These are phyloP conservation scores for Globisporangium mamillatum DNA, from an alignment of 352 stramenopile genomes.

Conservation along the genomic window DNA sequence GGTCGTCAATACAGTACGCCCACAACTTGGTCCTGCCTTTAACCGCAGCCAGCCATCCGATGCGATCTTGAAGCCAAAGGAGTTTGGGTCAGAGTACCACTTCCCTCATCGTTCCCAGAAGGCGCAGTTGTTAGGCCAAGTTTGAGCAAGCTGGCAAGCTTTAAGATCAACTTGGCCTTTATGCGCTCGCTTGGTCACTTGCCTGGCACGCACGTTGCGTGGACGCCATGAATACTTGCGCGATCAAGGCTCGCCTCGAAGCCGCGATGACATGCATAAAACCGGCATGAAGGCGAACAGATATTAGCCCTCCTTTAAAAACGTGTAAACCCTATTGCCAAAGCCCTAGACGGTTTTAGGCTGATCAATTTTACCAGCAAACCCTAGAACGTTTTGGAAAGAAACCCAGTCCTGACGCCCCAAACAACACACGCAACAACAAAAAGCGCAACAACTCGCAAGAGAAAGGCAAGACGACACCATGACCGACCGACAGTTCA, in stretches of 20 bases:
- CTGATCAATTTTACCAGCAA: no score
- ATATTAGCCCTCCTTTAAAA: no score
- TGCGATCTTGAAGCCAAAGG: neutral
- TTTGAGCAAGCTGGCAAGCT: neutral
- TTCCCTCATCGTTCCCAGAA: neutral
- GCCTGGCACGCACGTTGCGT: neutral
- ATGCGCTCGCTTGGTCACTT: neutral
- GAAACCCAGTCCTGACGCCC: no score
- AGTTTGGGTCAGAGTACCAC: neutral
- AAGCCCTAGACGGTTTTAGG: no score
- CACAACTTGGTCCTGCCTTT: neutral
- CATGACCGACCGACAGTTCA: constrained; percentile 72
- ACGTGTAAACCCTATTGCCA: no score
- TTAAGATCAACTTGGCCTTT: neutral
- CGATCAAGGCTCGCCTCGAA: no score
- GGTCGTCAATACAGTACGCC: neutral
- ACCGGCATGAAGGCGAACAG: no score
- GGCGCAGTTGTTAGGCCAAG: neutral
- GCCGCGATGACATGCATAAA: no score
- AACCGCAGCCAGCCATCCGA: no score
- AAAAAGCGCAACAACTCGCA: neutral
- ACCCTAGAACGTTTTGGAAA: no score
- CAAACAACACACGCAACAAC: neutral
- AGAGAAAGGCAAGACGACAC: neutral
- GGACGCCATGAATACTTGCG: no score